Percentiles rank a stretch among this genome's conserved stretches.
Evolutionary conservation across 352 stramenopile species (phyloP).

Genomic region (Phytophthora parvispora): DNA sequence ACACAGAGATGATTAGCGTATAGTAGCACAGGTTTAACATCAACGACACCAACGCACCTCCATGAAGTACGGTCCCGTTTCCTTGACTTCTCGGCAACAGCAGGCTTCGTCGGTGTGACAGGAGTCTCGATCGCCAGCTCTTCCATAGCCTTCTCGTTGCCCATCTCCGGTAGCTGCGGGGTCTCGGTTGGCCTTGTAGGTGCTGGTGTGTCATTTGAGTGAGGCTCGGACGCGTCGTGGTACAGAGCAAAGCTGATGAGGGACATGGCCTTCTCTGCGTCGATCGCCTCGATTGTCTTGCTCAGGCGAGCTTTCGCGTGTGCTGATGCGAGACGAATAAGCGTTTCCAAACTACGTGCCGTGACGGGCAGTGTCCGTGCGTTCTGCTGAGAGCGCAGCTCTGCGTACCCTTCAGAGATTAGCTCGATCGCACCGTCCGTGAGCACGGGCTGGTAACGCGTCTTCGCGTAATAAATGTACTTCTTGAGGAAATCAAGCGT

Average conservation of each 20-base stretch:
- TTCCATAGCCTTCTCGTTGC: slow-evolving; percentile 32
- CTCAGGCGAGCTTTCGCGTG: slow-evolving; percentile 97
- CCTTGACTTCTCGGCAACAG: slow-evolving; percentile 38
- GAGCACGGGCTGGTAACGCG: slow-evolving; percentile 88
- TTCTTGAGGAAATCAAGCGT: slow-evolving; percentile 99
- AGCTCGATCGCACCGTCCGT: slow-evolving; percentile 92
- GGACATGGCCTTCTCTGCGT: slow-evolving; percentile 94
- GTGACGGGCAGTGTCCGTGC: slow-evolving; percentile 96
- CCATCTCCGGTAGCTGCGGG: slow-evolving; percentile 14
- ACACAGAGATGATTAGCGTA: not conserved
- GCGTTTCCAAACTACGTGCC: slow-evolving; percentile 98
- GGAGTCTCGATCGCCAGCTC: slow-evolving; percentile 42
- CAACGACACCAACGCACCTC: slow-evolving; percentile 56
- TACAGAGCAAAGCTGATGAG: slow-evolving; percentile 99
- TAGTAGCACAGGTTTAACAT: not conserved
- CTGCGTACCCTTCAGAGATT: slow-evolving; percentile 98
- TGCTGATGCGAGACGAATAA: slow-evolving; percentile 99
- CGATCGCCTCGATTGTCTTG: slow-evolving; percentile 84
- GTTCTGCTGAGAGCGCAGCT: slow-evolving; percentile 97
- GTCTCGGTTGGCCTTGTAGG: slow-evolving; percentile 21
- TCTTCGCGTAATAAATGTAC: slow-evolving; percentile 99
- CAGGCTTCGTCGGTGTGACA: slow-evolving; percentile 21
- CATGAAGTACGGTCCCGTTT: slow-evolving; percentile 75
- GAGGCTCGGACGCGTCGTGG: slow-evolving; percentile 90
- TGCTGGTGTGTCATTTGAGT: slow-evolving; percentile 20